Conservation (phyloP, 805 yeast genomes). For the Yarrowia sp. region DNA sequence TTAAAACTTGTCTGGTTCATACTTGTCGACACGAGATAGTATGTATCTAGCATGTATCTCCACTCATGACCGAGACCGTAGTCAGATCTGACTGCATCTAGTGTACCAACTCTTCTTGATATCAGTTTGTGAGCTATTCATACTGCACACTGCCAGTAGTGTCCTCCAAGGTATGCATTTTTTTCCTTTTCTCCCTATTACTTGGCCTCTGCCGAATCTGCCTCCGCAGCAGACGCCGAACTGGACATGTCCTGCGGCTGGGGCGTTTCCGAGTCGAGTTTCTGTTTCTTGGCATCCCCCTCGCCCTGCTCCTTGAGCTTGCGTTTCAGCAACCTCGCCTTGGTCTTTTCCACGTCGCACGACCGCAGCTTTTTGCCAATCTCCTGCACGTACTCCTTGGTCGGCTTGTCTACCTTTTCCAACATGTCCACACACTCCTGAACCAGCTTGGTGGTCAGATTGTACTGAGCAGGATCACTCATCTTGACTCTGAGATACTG, state of each 20-base stretch:
- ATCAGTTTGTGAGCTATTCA: too few relatives aligned
- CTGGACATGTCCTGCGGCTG: not conserved
- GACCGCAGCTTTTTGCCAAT: conserved; percentile 39
- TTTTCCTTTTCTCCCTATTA: too few relatives aligned
- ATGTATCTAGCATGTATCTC: too few relatives aligned
- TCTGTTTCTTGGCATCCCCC: not conserved
- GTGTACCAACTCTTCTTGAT: too few relatives aligned
- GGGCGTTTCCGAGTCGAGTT: conserved; percentile 9
- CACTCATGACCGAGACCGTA: too few relatives aligned
- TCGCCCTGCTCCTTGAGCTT: conserved; percentile 10
- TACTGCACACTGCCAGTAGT: too few relatives aligned
- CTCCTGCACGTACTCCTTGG: conserved; percentile 37
- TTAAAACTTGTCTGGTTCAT: too few relatives aligned
- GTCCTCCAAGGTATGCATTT: too few relatives aligned
- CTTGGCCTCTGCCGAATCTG: not conserved
- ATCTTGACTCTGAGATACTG: conserved; percentile 67
- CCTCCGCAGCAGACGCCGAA: not conserved
- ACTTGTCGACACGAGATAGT: too few relatives aligned
- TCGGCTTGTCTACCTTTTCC: conserved; percentile 27
- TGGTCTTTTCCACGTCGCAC: conserved; percentile 27
- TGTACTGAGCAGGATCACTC: conserved; percentile 32
- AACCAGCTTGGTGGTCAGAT: conserved; percentile 30
- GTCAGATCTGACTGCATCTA: too few relatives aligned
- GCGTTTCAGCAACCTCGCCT: not conserved
- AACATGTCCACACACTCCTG: conserved; percentile 34